Evolutionary conservation across 352 stramenopile genomes (phyloP).

Genomic region (Salisapilia sapeloensis): DNA sequence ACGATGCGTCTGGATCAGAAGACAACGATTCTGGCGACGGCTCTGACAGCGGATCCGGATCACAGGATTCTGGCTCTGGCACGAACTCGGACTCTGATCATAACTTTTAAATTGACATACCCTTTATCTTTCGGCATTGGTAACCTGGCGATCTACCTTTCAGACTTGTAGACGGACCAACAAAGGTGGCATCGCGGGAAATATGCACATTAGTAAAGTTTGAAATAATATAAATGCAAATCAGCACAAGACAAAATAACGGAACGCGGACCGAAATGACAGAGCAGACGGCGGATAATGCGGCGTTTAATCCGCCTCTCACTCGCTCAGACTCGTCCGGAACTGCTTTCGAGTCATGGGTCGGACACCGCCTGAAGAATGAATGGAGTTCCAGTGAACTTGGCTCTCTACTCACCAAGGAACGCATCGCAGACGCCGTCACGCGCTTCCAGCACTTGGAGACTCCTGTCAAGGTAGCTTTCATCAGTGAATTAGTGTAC

Average conservation of each 20-base stretch:
- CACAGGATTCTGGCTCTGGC: conserved; percentile 38
- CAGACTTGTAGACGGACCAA: too few species aligned
- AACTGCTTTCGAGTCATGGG: conserved; percentile 37
- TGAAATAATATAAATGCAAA: too few species aligned
- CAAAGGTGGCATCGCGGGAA: too few species aligned
- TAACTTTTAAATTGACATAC: conserved; percentile 27
- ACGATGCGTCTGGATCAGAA: conserved; percentile 49
- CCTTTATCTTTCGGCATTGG: neutral
- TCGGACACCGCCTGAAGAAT: conserved; percentile 54
- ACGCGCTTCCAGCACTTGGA: conserved; percentile 40
- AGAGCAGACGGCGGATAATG: too few species aligned
- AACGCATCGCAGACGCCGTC: conserved; percentile 37
- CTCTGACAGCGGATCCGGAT: conserved; percentile 35
- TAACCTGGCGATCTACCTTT: too few species aligned
- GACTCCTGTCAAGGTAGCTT: conserved; percentile 41
- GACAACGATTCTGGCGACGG: conserved; percentile 24
- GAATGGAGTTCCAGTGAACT: conserved; percentile 67
- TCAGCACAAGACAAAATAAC: too few species aligned
- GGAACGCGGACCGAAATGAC: too few species aligned
- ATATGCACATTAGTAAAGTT: too few species aligned
- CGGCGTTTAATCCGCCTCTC: too few species aligned
- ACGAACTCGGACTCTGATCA: conserved; percentile 72
- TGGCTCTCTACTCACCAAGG: conserved; percentile 29
- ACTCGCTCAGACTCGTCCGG: conserved; percentile 5
- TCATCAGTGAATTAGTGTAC: neutral